phyloP scores from a whole-genome alignment of 306 rosid species.

The peach (Prunus persica) region DNA sequence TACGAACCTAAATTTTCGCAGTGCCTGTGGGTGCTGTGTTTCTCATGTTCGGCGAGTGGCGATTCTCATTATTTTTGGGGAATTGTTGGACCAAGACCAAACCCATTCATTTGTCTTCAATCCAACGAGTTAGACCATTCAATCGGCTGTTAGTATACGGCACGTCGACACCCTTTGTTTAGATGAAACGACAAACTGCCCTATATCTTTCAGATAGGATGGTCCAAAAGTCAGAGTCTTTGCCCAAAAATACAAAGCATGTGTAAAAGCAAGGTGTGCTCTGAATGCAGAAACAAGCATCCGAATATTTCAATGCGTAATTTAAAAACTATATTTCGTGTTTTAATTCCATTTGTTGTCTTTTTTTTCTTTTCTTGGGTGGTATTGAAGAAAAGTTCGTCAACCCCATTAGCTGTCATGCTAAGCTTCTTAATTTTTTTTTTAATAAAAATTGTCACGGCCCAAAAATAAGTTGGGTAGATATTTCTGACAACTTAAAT shows the following conservation, averaged over 20 bases:
- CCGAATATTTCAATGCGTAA: background rate
- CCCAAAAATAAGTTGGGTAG: too few relatives aligned
- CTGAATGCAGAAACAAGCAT: background rate
- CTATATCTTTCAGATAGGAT: too few relatives aligned
- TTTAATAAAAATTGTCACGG: too few relatives aligned
- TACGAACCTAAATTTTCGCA: constrained; percentile 1
- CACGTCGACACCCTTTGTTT: background rate
- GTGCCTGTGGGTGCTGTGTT: background rate
- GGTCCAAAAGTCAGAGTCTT: too few relatives aligned
- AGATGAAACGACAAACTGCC: too few relatives aligned
- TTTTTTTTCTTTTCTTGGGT: background rate
- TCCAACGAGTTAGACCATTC: background rate
- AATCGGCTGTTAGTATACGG: background rate
- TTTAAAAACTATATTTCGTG: too few relatives aligned
- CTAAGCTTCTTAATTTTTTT: background rate
- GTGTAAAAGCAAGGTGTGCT: too few relatives aligned
- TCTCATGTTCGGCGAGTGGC: background rate
- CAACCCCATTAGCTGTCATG: background rate
- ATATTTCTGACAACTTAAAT: background rate
- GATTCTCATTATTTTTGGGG: background rate
- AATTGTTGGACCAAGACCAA: background rate
- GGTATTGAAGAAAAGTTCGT: background rate
- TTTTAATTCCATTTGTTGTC: background rate
- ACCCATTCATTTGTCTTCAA: background rate
- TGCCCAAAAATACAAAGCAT: too few relatives aligned